phyloP scores from a whole-genome alignment of 768 basidiomycete species.

The Suillus subaureus region DNA sequence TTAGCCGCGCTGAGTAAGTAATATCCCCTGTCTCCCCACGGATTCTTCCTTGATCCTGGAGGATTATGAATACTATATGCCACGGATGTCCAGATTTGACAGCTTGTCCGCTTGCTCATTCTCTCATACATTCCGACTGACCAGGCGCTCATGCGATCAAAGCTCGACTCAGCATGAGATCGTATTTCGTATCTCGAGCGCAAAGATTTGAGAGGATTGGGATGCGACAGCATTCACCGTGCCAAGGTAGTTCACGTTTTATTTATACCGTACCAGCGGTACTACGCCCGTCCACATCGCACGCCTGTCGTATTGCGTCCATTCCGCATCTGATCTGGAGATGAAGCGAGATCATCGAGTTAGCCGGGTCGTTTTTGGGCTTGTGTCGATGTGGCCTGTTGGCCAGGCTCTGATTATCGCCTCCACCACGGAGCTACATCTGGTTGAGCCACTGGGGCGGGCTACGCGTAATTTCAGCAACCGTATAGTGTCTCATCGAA shows the following conservation, averaged over 20 bases:
- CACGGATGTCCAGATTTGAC: neutral
- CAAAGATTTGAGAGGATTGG: neutral
- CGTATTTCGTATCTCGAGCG: neutral
- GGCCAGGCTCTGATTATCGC: neutral
- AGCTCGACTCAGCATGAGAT: neutral
- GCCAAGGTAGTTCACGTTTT: neutral
- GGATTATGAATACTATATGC: neutral
- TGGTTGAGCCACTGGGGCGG: too few relatives aligned
- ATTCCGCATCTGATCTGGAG: neutral
- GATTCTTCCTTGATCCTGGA: neutral
- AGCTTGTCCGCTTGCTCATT: neutral
- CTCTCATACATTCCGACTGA: neutral
- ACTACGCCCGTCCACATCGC: neutral
- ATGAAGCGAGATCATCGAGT: neutral
- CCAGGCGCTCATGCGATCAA: neutral
- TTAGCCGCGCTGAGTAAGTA: neutral
- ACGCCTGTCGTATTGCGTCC: neutral
- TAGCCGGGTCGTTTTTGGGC: neutral
- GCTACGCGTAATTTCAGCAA: neutral
- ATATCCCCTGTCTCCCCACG: neutral
- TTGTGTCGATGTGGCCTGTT: neutral
- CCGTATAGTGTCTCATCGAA: neutral
- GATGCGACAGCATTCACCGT: neutral
- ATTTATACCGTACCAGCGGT: neutral
- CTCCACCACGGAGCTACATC: neutral